Conservation (phyloP, 2,329 filamentous ascomycete genomes). For the Phaeosphaeria sp. region DNA sequence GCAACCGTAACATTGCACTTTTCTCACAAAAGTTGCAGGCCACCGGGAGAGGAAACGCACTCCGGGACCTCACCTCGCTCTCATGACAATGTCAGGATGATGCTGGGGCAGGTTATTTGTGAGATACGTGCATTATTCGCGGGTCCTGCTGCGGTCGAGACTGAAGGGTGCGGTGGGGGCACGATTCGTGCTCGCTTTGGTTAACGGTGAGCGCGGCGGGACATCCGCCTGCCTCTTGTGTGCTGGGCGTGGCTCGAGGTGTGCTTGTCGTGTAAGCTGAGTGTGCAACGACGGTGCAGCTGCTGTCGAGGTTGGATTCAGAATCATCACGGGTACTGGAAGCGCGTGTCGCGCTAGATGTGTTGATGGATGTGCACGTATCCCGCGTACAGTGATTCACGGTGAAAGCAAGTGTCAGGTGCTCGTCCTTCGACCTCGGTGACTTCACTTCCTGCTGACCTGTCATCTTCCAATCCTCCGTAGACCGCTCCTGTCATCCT, state of each 20-base stretch:
- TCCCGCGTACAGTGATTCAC: not conserved
- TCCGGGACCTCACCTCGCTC: not conserved
- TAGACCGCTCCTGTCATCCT: not conserved
- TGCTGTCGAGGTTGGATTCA: not conserved
- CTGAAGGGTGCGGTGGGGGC: not conserved
- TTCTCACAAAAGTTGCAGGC: not conserved
- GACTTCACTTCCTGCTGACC: too few species aligned
- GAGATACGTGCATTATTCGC: not conserved
- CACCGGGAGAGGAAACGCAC: constrained; percentile 2
- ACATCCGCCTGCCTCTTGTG: not conserved
- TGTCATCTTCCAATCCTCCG: not conserved
- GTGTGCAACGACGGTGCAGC: not conserved
- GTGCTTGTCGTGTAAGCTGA: not conserved
- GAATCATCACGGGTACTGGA: not conserved
- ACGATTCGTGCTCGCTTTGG: not conserved
- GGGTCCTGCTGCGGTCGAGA: not conserved
- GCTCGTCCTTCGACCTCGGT: not conserved
- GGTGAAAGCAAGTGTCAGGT: not conserved
- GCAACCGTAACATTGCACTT: constrained; percentile 7
- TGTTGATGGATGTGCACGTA: not conserved
- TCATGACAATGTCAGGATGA: too few species aligned
- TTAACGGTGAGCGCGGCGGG: not conserved
- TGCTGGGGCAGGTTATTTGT: not conserved
- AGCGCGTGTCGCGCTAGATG: not conserved
- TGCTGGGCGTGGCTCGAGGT: not conserved